Percentiles rank a stretch among this genome's conserved stretches.
These are phyloP conservation scores for Serendipita sp. DNA, from an alignment of 768 basidiomycete species.

Conservation along the genomic window DNA sequence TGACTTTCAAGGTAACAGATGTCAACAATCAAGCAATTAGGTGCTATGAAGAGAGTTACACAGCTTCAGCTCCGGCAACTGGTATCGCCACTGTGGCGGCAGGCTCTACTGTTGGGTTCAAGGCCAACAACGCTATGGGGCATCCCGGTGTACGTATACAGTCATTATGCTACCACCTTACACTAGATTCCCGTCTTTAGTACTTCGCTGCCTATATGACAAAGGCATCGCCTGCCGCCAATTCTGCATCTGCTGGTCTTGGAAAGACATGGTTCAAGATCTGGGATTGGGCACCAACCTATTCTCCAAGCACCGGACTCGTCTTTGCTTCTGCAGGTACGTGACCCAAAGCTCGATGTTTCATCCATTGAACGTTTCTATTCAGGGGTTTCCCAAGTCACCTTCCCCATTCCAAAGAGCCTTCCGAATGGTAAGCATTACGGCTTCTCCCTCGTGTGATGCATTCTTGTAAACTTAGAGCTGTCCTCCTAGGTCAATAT, in stretches of 20 bases:
- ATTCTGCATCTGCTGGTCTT: slow-evolving; percentile 10
- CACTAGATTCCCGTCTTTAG: background rate
- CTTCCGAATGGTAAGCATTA: slow-evolving; percentile 5
- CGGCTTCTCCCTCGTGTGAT: background rate
- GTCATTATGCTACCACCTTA: background rate
- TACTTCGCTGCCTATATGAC: slow-evolving; percentile 12
- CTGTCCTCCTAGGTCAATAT: slow-evolving; percentile 9
- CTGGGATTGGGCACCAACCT: slow-evolving; percentile 11
- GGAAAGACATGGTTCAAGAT: slow-evolving; percentile 15
- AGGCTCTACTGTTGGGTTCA: slow-evolving; percentile 18
- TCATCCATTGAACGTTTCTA: background rate
- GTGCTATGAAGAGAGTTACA: slow-evolving; percentile 20
- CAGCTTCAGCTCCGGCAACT: slow-evolving; percentile 14
- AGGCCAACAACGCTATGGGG: slow-evolving; percentile 10
- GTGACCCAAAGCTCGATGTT: background rate
- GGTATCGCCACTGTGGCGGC: slow-evolving; percentile 16
- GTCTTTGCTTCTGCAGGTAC: slow-evolving; percentile 9
- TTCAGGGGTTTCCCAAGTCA: slow-evolving; percentile 4
- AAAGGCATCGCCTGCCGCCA: slow-evolving; percentile 11
- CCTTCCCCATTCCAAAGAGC: slow-evolving; percentile 12
- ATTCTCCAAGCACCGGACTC: slow-evolving; percentile 5
- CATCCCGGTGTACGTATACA: slow-evolving; percentile 11
- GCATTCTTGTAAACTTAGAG: background rate
- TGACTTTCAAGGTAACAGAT: slow-evolving; percentile 16
- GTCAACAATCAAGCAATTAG: slow-evolving; percentile 18